phyloP scores from a whole-genome alignment of 495 filamentous ascomycete genomes.

The Lindgomyces ingoldianus region DNA sequence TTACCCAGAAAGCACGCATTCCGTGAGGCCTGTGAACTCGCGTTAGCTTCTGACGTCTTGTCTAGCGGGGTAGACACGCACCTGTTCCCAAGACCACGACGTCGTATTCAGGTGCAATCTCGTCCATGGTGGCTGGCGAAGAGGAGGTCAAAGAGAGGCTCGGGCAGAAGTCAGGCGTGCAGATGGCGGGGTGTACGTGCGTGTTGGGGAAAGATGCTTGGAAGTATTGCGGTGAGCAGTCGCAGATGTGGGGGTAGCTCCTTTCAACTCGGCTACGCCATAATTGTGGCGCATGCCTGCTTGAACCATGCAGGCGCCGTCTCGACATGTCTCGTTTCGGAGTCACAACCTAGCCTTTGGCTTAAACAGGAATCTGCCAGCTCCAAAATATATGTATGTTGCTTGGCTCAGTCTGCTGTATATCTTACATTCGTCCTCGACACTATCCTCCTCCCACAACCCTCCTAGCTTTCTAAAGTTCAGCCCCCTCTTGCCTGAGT shows the following conservation, averaged over 20 bases:
- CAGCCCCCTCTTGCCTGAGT: too few species aligned
- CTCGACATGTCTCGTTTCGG: not conserved
- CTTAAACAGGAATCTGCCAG: not conserved
- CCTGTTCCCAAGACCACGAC: conserved; percentile 97
- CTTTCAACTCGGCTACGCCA: conserved; percentile 14
- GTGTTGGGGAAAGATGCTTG: not conserved
- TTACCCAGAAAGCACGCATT: conserved; percentile 97
- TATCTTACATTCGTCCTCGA: not conserved
- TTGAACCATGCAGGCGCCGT: not conserved
- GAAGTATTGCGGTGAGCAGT: conserved; percentile 23
- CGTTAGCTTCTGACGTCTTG: conserved; percentile 34
- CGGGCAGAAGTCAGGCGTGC: not conserved
- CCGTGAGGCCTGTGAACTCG: conserved; percentile 75
- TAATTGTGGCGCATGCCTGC: not conserved
- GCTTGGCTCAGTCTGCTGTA: not conserved
- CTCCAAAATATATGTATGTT: not conserved
- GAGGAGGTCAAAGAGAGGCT: not conserved
- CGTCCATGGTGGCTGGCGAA: conserved; percentile 67
- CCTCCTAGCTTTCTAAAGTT: not conserved
- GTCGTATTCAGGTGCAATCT: conserved; percentile 96
- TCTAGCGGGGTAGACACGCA: conserved; percentile 54
- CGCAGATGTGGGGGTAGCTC: conserved; percentile 18
- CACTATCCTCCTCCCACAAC: not conserved
- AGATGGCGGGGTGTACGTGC: not conserved
- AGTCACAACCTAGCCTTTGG: not conserved